Evolutionary conservation across 805 yeast genomes (phyloP), one percentile per base, ranked within the genome.

Genomic region (Metschnikowia aberdeeniae): DNA sequence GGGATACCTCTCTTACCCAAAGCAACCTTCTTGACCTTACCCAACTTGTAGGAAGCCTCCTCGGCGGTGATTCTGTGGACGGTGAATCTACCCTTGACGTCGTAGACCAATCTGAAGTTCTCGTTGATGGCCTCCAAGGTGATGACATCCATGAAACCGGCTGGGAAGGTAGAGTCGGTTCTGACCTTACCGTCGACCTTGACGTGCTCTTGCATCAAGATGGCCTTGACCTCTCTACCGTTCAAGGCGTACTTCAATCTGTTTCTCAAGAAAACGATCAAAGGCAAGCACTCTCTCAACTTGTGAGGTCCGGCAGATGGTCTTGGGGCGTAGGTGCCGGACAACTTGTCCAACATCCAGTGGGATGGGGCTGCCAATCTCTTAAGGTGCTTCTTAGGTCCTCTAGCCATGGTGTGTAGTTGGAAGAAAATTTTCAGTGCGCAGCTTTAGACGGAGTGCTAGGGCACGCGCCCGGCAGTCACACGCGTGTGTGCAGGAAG

Each of bases 41-140:
- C 97, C 71, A 92, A 86, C 80, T 92, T 92, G 93, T 93, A 92
- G 62, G 90, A 73, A 66, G 97, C 97, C 82, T 92, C 99, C 77
- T 92, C 98, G 61, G 89, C 93, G 61, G 97, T 87, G 79, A 92
- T 92, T 81, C 99, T 89, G 95, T 92, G 99, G 67, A 92, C 95
- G 68, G 99, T 93, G 67, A 90, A 92, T 81, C 97, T 90, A 78
- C 98, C 99, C 82, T 92, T 92, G 73, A 89, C 84, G 73, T 92
- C 99, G 83, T 89, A 92, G 68, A 92, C 86, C 72, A 92, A 86
- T 82, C 99, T 90, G 89, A 92, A 92, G 92, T 92, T 85, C 81
- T 60, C 63, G 61, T 59, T 58, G 61, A 62, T 58, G 47, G 64
- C 63, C 54, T 59, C 64, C 56, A 59, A 55, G 53, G 62, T 37